Base-by-base conservation (phyloP, 1,284 basidiomycete genomes). In the Chondrostereum purpureum region DNA sequence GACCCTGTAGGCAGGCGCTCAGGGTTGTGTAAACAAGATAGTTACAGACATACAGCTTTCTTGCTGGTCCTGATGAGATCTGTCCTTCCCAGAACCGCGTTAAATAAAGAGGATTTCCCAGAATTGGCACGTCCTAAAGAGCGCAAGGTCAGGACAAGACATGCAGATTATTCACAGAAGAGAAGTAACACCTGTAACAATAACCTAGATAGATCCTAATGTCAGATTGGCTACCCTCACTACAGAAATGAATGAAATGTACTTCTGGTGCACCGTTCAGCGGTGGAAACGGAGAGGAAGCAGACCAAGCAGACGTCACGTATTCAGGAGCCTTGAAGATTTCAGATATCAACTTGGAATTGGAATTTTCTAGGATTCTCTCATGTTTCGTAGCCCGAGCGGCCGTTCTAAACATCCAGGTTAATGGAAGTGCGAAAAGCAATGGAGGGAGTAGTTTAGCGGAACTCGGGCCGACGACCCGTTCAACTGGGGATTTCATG, bases 81-180 rank as follows among this genome's bases (percentile, higher is more conserved):
- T 37, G 61, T 78, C 36, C 81, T 65, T 1, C 76, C 77, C 4
- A 86, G 55, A 2, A 88, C 72, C 6, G 79, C 75, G 53, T 88
- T 88, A 16, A 88, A 69, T 18, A 88, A 61, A 1, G 80, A 75
- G 0, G 84, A 87, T 58, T 88, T 88, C 18, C 86, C 85, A 14
- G 72, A 78, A 56, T 88, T 88, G 4, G 85, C 76, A 46, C 75
- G 70, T 27, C 73, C 75, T 74, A 38, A 36, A 47, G n/a, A 31
- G 27, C n/a, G 27, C n/a, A n/a, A n/a, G n/a, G n/a, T n/a, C n/a
- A n/a, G n/a, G n/a, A n/a, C n/a, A n/a, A n/a, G n/a, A n/a, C n/a
- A n/a, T n/a, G n/a, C n/a, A n/a, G n/a, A n/a, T n/a, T n/a, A n/a
- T n/a, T n/a, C n/a, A n/a, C n/a, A n/a, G n/a, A n/a, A n/a, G n/a